Conservation (phyloP, 2,329 filamentous ascomycete species). For the Diaporthe sp. region DNA sequence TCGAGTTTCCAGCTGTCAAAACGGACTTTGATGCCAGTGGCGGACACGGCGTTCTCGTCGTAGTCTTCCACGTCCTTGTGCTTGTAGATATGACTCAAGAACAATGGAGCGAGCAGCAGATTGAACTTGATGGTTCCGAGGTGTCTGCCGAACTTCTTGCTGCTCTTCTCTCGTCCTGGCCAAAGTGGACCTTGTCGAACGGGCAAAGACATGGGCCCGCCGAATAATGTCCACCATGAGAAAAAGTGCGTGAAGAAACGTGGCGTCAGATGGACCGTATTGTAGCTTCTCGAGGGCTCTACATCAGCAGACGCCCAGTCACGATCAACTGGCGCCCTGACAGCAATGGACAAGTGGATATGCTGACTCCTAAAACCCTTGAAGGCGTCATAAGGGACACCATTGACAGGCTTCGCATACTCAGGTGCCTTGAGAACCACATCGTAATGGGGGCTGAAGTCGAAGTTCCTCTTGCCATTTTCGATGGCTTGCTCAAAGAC, state of each 20-base stretch:
- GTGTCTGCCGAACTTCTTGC: slow-evolving; percentile 98
- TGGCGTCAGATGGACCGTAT: slow-evolving; percentile 93
- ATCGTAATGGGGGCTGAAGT: slow-evolving; percentile 93
- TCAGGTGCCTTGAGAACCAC: slow-evolving; percentile 87
- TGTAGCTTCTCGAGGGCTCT: slow-evolving; percentile 90
- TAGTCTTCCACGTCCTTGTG: slow-evolving; percentile 96
- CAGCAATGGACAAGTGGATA: slow-evolving; percentile 94
- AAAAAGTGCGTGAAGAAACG: slow-evolving; percentile 99
- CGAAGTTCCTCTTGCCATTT: slow-evolving; percentile 81
- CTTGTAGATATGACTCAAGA: slow-evolving; percentile 97
- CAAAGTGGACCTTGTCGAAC: slow-evolving; percentile 93
- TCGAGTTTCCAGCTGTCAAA: slow-evolving; percentile 98
- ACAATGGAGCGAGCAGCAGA: slow-evolving; percentile 89
- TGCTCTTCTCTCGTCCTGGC: slow-evolving; percentile 94
- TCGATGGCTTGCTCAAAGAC: slow-evolving; percentile 91
- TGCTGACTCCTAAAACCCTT: slow-evolving; percentile 96
- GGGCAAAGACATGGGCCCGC: slow-evolving; percentile 92
- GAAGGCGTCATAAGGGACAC: slow-evolving; percentile 87
- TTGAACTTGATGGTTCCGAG: slow-evolving; percentile 99
- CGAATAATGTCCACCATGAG: slow-evolving; percentile 97
- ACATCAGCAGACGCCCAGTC: slow-evolving; percentile 86
- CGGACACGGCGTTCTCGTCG: slow-evolving; percentile 81
- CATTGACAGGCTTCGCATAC: slow-evolving; percentile 72
- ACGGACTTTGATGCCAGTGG: slow-evolving; percentile 95
- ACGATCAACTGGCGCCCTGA: slow-evolving; percentile 87